Conservation (phyloP, 2,329 filamentous ascomycete species). For the Alternaria panax region DNA sequence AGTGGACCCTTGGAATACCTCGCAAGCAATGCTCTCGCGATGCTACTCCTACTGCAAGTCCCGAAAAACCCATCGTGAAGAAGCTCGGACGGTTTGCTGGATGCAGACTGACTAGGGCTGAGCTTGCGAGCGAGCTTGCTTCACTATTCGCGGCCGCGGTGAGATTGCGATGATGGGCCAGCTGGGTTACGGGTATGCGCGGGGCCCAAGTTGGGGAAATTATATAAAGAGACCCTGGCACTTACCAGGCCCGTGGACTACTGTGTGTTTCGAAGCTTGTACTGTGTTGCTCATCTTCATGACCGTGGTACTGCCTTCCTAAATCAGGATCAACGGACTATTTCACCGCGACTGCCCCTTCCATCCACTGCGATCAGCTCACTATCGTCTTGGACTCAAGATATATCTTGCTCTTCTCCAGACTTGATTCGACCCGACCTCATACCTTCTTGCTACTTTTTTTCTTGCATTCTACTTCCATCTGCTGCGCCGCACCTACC, state of each 20-base stretch:
- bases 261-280: slow-evolving; percentile 11
- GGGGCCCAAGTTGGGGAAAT: slow-evolving; percentile 13
- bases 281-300: slow-evolving; percentile 10
- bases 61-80: slow-evolving; percentile 6
- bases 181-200: slow-evolving; percentile 18
- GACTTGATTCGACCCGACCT: neutral
- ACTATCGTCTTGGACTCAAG: neutral
- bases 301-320: slow-evolving; percentile 1
- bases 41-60: slow-evolving; percentile 2
- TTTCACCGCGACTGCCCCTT: slow-evolving; percentile 12
- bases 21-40: neutral
- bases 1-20: slow-evolving; percentile 1
- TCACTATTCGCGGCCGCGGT: slow-evolving; percentile 20
- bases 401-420: slow-evolving; percentile 1
- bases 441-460: neutral
- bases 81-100: slow-evolving; percentile 6
- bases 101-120: slow-evolving; percentile 17
- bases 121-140: slow-evolving; percentile 15
- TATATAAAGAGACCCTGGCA: slow-evolving; percentile 20
- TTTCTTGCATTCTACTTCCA: neutral
- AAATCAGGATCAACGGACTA: slow-evolving; percentile 3
- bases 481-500: neutral
- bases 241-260: slow-evolving; percentile 2
- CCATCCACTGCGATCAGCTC: neutral
- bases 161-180: slow-evolving; percentile 10